Conservation (phyloP, 768 basidiomycete genomes). For the Termitomyces titanicus region DNA sequence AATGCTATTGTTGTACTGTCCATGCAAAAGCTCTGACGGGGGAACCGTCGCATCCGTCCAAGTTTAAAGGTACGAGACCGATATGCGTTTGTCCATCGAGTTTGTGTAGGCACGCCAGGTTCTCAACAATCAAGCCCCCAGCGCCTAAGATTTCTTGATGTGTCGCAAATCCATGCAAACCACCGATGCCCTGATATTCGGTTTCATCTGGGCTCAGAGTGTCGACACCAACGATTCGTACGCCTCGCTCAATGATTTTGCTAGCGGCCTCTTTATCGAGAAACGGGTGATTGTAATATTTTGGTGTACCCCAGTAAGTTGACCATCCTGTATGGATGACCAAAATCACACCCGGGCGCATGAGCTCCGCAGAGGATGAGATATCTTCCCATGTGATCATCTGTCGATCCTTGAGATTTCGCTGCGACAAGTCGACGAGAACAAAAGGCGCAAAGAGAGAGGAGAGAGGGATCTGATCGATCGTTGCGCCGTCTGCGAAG, state of each 20-base stretch:
- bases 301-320: slow-evolving; percentile 41
- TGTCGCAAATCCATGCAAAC: slow-evolving; percentile 41
- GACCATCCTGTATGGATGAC: slow-evolving; percentile 72
- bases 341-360: slow-evolving; percentile 41
- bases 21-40: slow-evolving; percentile 69
- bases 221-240: slow-evolving; percentile 60
- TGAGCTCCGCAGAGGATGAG: slow-evolving; percentile 28
- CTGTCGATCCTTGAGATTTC: slow-evolving; percentile 25
- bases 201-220: slow-evolving; percentile 68
- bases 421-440: slow-evolving; percentile 48
- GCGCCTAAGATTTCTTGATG: slow-evolving; percentile 60
- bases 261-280: slow-evolving; percentile 51
- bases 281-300: slow-evolving; percentile 64
- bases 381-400: slow-evolving; percentile 57
- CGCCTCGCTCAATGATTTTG: slow-evolving; percentile 45
- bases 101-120: slow-evolving; percentile 51
- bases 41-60: slow-evolving; percentile 62
- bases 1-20: slow-evolving; percentile 12
- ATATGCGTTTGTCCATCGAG: slow-evolving; percentile 35
- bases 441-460: slow-evolving; percentile 53
- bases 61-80: slow-evolving; percentile 53
- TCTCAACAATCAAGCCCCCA: slow-evolving; percentile 69
- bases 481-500: slow-evolving; percentile 48
- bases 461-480: slow-evolving; percentile 55
- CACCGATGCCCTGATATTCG: slow-evolving; percentile 29